A percentile compares a stretch with the other conserved stretches of the same genome.
Conservation (phyloP, 176 grass and related monocot genomes). For the Avena sativa region DNA sequence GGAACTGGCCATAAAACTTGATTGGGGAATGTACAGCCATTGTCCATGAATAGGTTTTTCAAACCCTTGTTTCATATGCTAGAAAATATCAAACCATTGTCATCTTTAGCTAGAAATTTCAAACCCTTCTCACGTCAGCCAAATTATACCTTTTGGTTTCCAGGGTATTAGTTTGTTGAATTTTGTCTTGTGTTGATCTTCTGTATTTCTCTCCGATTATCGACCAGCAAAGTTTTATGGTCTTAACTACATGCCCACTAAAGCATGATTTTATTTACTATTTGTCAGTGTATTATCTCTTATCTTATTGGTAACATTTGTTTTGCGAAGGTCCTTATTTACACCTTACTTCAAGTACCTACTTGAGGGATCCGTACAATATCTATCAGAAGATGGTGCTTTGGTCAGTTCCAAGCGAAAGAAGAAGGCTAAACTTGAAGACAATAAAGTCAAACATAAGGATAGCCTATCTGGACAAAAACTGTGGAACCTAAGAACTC, state of each 20-base stretch:
- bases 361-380: slow-evolving; percentile 69
- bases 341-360: slow-evolving; percentile 98
- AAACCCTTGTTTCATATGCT: background rate
- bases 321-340: slow-evolving; percentile 74
- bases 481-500: slow-evolving; percentile 77
- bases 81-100: background rate
- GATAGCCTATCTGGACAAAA: slow-evolving; percentile 58
- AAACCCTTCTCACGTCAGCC: background rate
- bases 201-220: background rate
- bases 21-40: background rate
- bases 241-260: slow-evolving; percentile 12
- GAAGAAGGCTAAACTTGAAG: slow-evolving; percentile 74
- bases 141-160: background rate
- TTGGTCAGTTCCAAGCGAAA: slow-evolving; percentile 59
- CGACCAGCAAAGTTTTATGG: too few species aligned
- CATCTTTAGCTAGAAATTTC: background rate
- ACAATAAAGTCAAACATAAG: slow-evolving; percentile 47
- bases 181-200: slow-evolving; percentile 5
- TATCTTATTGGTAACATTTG: slow-evolving; percentile 38
- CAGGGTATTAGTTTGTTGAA: background rate
- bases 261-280: slow-evolving; percentile 27
- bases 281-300: background rate
- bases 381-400: slow-evolving; percentile 62
- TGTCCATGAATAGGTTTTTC: background rate
- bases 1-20: background rate